Conservation (phyloP, 768 basidiomycete species). For the Postia placenta region DNA sequence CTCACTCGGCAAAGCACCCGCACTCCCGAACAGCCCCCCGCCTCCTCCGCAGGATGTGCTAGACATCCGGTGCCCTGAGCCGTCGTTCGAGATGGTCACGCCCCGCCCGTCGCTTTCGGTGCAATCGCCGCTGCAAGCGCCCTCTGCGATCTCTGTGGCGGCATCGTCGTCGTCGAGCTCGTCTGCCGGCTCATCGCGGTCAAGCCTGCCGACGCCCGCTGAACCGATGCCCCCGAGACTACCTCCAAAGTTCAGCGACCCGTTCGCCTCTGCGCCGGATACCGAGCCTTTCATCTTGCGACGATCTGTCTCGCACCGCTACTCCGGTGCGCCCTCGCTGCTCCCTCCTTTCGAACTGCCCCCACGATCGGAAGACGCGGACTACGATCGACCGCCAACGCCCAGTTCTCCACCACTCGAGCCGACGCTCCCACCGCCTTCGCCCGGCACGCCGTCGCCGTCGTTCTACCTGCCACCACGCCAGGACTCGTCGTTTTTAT, state of each 20-base stretch:
- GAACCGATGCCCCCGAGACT: conserved; percentile 8
- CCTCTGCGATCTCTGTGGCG: background rate
- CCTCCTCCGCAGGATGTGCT: conserved; percentile 12
- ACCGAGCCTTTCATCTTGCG: conserved; percentile 2
- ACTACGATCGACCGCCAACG: conserved; percentile 9
- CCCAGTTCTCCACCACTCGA: conserved; percentile 14
- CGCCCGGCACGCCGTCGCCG: conserved; percentile 19
- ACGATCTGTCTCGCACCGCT: background rate
- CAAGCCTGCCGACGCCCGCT: conserved; percentile 18
- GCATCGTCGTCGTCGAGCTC: conserved; percentile 11
- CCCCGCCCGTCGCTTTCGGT: conserved; percentile 10
- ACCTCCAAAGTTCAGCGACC: conserved; percentile 12
- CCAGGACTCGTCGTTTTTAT: conserved; percentile 15
- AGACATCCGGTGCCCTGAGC: conserved; percentile 12
- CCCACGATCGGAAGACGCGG: background rate
- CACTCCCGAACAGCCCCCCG: background rate
- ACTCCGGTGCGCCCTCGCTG: background rate
- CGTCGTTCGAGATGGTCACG: conserved; percentile 4
- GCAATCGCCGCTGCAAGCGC: conserved; percentile 2
- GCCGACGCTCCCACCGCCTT: conserved; percentile 21
- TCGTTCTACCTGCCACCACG: conserved; percentile 17
- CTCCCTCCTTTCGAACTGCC: conserved; percentile 4
- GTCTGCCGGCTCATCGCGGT: conserved; percentile 14
- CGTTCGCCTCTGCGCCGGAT: conserved; percentile 13
- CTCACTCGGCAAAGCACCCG: conserved; percentile 17